A percentile compares a stretch with the other conserved stretches of the same genome.
phyloP scores from a whole-genome alignment of 2,329 filamentous ascomycete genomes.

The Laburnicola sp. region DNA sequence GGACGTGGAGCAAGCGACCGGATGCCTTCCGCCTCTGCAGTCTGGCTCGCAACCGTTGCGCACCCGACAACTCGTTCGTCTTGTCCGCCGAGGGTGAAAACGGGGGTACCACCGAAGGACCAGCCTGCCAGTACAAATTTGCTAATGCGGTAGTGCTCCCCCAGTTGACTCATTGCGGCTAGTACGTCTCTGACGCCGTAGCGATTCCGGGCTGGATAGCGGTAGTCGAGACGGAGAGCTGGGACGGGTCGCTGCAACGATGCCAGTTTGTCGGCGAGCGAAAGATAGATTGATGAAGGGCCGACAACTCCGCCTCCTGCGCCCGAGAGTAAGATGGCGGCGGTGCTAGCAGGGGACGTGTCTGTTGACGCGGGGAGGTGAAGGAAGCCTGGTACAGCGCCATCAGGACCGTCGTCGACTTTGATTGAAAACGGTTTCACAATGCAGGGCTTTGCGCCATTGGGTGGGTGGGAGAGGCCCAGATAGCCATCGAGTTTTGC shows the following conservation, averaged over 20 bases:
- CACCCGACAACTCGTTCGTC: slow-evolving; percentile 43
- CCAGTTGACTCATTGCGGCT: slow-evolving; percentile 44
- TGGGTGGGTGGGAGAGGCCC: slow-evolving; percentile 15
- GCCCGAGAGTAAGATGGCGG: slow-evolving; percentile 47
- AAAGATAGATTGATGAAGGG: slow-evolving; percentile 48
- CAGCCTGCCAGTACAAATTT: slow-evolving; percentile 47
- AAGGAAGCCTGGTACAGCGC: slow-evolving; percentile 21
- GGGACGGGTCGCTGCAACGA: slow-evolving; percentile 44
- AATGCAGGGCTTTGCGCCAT: slow-evolving; percentile 3
- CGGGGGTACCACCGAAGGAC: slow-evolving; percentile 49
- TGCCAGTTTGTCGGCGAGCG: slow-evolving; percentile 48
- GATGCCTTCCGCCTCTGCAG: slow-evolving; percentile 42
- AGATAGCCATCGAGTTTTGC: slow-evolving; percentile 15
- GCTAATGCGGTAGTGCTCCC: slow-evolving; percentile 31
- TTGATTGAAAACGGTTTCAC: slow-evolving; percentile 17
- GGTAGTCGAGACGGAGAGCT: slow-evolving; percentile 49
- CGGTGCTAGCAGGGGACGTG: slow-evolving; percentile 38
- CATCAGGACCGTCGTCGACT: slow-evolving; percentile 19
- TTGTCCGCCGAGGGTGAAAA: slow-evolving; percentile 42
- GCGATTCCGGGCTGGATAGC: slow-evolving; percentile 39
- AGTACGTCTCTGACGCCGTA: slow-evolving; percentile 45
- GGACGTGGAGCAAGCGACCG: slow-evolving; percentile 38
- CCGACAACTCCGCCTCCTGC: slow-evolving; percentile 47
- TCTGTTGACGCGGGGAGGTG: slow-evolving; percentile 15
- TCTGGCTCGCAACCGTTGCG: slow-evolving; percentile 49